phyloP scores from a whole-genome alignment of 2,329 filamentous ascomycete genomes.

The Sclerotinia spermophila region DNA sequence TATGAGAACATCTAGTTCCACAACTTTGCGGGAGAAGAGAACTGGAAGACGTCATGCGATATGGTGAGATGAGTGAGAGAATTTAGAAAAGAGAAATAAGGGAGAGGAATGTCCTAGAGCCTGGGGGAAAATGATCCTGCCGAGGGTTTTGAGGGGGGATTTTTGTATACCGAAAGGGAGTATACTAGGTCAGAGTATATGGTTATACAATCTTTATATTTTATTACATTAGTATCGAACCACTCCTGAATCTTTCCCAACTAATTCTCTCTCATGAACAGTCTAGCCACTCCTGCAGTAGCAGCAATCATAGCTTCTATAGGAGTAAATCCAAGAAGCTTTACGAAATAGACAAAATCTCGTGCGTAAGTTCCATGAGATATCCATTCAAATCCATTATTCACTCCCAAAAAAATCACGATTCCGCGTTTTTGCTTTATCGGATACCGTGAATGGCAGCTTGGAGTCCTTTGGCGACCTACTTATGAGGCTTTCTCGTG shows the following conservation, averaged over 20 bases:
- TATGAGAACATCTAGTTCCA: no score
- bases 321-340: conserved; percentile 43
- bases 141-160: no score
- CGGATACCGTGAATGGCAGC: conserved; percentile 39
- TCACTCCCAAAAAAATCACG: conserved; percentile 42
- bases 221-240: not conserved
- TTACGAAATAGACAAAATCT: conserved; percentile 44
- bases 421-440: conserved; percentile 45
- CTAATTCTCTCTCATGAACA: not conserved
- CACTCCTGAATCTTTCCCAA: not conserved
- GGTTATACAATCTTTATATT: no score
- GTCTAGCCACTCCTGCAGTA: conserved; percentile 25
- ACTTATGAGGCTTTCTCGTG: conserved; percentile 42
- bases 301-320: conserved; percentile 44
- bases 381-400: conserved; percentile 46
- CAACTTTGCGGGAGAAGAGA: no score
- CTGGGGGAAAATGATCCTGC: no score
- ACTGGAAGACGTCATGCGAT: no score
- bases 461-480: conserved; percentile 44
- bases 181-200: no score
- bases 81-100: no score
- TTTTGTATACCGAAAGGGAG: no score
- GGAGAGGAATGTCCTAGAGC: no score
- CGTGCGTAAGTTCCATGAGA: conserved; percentile 46
- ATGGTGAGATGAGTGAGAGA: no score